These are phyloP conservation scores for Penicillium sp. DNA, from an alignment of 2,329 filamentous ascomycete genomes.

Conservation along the genomic window DNA sequence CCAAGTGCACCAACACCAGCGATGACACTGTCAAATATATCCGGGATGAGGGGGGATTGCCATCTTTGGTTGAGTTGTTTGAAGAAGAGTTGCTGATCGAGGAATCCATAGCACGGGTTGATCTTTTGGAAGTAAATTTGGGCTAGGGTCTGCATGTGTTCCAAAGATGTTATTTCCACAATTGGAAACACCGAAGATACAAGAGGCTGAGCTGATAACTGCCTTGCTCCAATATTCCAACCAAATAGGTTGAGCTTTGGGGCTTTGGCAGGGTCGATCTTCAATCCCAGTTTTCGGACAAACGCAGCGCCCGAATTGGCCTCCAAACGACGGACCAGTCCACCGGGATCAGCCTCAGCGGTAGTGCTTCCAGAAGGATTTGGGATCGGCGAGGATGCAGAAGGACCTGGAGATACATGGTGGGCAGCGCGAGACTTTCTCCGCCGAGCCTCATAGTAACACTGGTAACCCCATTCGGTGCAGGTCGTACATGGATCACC, in stretches of 20 bases:
- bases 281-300: constrained; percentile 55
- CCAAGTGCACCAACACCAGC: constrained; percentile 59
- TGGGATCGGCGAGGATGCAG: constrained; percentile 1
- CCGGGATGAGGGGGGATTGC: constrained; percentile 24
- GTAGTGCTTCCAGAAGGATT: background rate
- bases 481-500: constrained; percentile 32
- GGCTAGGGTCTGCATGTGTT: constrained; percentile 51
- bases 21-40: constrained; percentile 52
- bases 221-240: constrained; percentile 54
- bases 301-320: constrained; percentile 62
- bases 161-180: constrained; percentile 51
- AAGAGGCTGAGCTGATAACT: constrained; percentile 20
- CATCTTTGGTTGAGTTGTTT: constrained; percentile 26
- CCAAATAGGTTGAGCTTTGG: constrained; percentile 58
- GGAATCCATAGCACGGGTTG: constrained; percentile 57
- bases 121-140: constrained; percentile 57
- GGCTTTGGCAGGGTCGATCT: constrained; percentile 56
- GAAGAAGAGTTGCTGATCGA: constrained; percentile 33
- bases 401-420: constrained; percentile 2
- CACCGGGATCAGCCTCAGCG: constrained; percentile 10
- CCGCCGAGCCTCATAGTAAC: constrained; percentile 25
- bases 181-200: constrained; percentile 34
- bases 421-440: constrained; percentile 9
- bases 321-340: constrained; percentile 45
- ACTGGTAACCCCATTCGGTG: constrained; percentile 33